A percentile compares a stretch with the other conserved stretches of the same genome.
Conservation (phyloP, 306 rosid genomes). For the Potentilla sterilis region DNA sequence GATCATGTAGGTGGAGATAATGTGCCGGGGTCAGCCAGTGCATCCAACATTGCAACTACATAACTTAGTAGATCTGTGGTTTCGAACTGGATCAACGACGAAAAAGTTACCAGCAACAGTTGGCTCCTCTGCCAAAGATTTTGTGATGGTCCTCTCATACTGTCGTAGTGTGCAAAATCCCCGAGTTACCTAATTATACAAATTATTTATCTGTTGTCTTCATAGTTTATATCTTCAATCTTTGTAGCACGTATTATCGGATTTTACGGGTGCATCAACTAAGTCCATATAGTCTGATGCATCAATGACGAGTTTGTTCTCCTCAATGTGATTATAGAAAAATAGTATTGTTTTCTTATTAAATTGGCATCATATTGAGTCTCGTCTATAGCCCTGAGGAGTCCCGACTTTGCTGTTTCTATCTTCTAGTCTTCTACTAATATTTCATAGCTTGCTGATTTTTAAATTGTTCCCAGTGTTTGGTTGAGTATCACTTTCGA, state of each 20-base stretch:
- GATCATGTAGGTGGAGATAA: conserved; percentile 65
- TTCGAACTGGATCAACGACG: conserved; percentile 61
- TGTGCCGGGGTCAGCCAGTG: conserved; percentile 82
- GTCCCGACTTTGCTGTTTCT: not conserved
- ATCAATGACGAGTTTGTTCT: conserved; percentile 7
- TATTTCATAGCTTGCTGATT: conserved; percentile 4
- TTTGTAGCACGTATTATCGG: conserved; percentile 14
- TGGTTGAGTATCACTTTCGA: not conserved
- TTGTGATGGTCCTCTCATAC: conserved; percentile 89
- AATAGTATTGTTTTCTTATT: conserved; percentile 26
- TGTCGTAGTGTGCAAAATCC: conserved; percentile 50
- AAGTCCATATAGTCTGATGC: conserved; percentile 1
- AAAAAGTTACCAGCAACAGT: conserved; percentile 71
- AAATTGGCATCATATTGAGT: not conserved
- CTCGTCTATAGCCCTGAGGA: not conserved
- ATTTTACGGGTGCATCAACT: not conserved
- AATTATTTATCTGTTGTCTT: conserved; percentile 15
- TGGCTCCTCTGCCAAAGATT: conserved; percentile 95
- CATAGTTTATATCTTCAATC: conserved; percentile 20
- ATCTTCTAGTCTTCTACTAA: not conserved
- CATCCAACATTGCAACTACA: conserved; percentile 66
- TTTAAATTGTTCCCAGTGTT: not conserved
- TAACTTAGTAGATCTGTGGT: conserved; percentile 82
- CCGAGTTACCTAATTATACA: conserved; percentile 17
- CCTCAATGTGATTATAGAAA: conserved; percentile 13